Conservation (phyloP, 257 asterid species). For the Gentiana dahurica region DNA sequence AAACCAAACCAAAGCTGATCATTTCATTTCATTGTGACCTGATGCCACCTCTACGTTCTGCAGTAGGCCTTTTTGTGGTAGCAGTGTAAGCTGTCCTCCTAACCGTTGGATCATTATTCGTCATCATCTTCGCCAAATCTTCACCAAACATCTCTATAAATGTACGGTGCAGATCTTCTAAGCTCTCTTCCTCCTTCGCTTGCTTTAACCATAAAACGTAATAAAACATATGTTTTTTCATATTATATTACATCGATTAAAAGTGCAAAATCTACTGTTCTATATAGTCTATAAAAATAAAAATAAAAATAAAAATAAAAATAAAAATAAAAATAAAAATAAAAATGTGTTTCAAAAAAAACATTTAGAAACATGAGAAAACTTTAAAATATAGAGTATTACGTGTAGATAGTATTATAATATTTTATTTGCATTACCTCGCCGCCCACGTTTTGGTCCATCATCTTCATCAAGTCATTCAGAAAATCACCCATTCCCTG, state of each 20-base stretch:
- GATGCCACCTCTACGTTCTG: slow-evolving; percentile 16
- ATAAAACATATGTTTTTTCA: background rate
- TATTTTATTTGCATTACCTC: slow-evolving; percentile 29
- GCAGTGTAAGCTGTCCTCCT: slow-evolving; percentile 39
- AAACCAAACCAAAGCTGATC: too few species aligned
- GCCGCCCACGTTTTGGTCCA: slow-evolving; percentile 53
- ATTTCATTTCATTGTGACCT: background rate
- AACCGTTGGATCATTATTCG: slow-evolving; percentile 25
- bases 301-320: background rate
- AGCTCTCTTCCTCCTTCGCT: slow-evolving; percentile 72
- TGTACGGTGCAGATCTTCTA: slow-evolving; percentile 78
- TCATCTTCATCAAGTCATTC: slow-evolving; percentile 65
- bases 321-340: background rate
- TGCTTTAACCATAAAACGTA: background rate
- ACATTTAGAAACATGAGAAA: too few species aligned
- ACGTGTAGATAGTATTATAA: too few species aligned
- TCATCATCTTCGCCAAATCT: slow-evolving; percentile 51
- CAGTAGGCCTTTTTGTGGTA: slow-evolving; percentile 25
- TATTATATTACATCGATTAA: background rate
- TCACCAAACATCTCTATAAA: slow-evolving; percentile 83
- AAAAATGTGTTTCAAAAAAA: too few species aligned
- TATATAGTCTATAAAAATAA: too few species aligned
- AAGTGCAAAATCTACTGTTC: background rate
- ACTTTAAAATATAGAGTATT: too few species aligned
- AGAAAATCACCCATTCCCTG: slow-evolving; percentile 94